phyloP scores from a whole-genome alignment of 345 rosid genomes.

The Pistacia integerrima region DNA sequence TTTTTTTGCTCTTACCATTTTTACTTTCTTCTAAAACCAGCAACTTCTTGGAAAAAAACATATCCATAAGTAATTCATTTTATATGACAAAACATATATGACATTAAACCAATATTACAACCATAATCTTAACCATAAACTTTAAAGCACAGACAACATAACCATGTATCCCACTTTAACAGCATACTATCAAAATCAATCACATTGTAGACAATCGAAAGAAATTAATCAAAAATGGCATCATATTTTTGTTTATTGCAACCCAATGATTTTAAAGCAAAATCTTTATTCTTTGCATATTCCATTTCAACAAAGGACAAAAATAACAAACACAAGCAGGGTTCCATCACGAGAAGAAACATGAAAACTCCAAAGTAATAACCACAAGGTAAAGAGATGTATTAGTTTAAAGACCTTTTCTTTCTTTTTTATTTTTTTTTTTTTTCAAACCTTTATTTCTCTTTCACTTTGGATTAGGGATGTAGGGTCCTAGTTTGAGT shows the following conservation, averaged over 20 bases:
- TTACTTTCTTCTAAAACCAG: too few species aligned
- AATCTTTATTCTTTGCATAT: conserved; percentile 12
- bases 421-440: not conserved
- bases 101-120: too few species aligned
- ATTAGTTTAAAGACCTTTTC: conserved; percentile 18
- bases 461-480: conserved; percentile 3
- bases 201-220: too few species aligned
- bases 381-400: not conserved
- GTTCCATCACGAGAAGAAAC: not conserved
- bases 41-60: too few species aligned
- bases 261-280: not conserved
- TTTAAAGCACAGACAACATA: too few species aligned
- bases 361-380: not conserved
- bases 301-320: conserved; percentile 17
- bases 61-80: too few species aligned
- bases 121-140: too few species aligned
- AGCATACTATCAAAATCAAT: too few species aligned
- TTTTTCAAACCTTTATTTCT: not conserved
- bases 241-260: not conserved
- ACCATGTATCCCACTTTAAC: too few species aligned
- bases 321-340: conserved; percentile 1
- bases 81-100: too few species aligned
- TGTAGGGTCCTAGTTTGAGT: conserved; percentile 19
- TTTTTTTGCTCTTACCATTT: too few species aligned
- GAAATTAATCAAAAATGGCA: too few species aligned